phyloP scores from a whole-genome alignment of 2,329 filamentous ascomycete species.

The Penicillium sp. region DNA sequence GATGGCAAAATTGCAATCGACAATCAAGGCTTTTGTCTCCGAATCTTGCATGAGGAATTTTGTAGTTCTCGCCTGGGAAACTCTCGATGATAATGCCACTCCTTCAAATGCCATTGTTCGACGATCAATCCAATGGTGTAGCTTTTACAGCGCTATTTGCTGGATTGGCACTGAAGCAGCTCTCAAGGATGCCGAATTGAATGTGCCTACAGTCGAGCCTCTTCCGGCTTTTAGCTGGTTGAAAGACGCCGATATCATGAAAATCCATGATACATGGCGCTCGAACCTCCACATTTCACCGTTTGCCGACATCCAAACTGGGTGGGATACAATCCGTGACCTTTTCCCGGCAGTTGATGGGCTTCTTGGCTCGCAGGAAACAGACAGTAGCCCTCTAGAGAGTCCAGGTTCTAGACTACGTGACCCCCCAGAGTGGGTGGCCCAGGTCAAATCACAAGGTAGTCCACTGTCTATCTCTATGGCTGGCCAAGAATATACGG shows the following conservation, averaged over 20 bases:
- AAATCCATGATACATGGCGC: constrained; percentile 48
- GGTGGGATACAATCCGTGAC: constrained; percentile 32
- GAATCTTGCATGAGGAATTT: constrained; percentile 52
- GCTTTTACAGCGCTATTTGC: constrained; percentile 50
- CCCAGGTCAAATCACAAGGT: constrained; percentile 35
- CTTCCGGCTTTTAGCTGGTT: constrained; percentile 53
- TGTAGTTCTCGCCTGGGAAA: constrained; percentile 52
- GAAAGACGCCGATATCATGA: constrained; percentile 51
- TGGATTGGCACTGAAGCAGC: constrained; percentile 49
- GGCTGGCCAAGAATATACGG: constrained; percentile 41
- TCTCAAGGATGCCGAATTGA: constrained; percentile 40
- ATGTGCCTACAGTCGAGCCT: constrained; percentile 40
- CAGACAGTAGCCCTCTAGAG: constrained; percentile 4
- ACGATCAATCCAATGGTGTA: constrained; percentile 51
- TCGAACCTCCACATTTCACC: constrained; percentile 32
- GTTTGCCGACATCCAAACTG: constrained; percentile 17
- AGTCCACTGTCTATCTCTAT: constrained; percentile 45
- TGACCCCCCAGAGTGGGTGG: constrained; percentile 39
- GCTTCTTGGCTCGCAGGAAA: constrained; percentile 32
- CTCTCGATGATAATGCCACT: constrained; percentile 43
- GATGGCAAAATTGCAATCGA: constrained; percentile 45
- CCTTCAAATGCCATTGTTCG: constrained; percentile 49
- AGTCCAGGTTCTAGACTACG: constrained; percentile 19
- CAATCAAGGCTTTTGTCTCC: constrained; percentile 51
- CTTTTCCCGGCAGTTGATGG: constrained; percentile 33